Evolutionary conservation across 2,329 filamentous ascomycete genomes (phyloP), one percentile per base, ranked within the genome.

Genomic region (Epichloe gansuensis): DNA sequence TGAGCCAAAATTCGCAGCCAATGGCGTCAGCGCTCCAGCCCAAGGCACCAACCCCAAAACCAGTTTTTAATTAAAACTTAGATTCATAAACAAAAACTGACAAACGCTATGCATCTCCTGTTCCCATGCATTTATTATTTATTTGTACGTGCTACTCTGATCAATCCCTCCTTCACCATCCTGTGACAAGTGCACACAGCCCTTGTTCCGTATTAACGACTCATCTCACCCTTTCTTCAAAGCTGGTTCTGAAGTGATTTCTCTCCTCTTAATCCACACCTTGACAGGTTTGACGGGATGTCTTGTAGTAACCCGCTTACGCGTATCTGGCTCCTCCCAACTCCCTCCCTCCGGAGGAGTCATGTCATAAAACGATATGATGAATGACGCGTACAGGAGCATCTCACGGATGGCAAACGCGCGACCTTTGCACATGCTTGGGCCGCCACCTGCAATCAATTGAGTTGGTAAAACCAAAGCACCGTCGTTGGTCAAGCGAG

Each of bases 291-390:
- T 56, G 27, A 55, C 56, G 3, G 65, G 64, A 47, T 59, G 53
- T 23, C 58, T 61, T 5, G 62, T 60, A 12, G 64, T 60, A 6
- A 59, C 59, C 2, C 58, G 54, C 13, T 63, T 64, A 23, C 56
- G 60, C 3, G 56, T 55, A 23, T 56, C 56, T 1, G 64, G 60
- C 5, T 54, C 49, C 3, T 53, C 52, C 67, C 65, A 69, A 5
- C 51, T 53, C 4, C 57, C 48, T 12, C 61, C 63, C 5, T 58
- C 56, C 0, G 59, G 59, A 1, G 68, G 63, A 45, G 60, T 53
- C 25, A 71, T 61, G 21, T 70, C 66, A 51, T 70, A 71, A 27
- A 69, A 60, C 0, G 65, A 63, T 35, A 70, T 55, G 13, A 71
- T 61, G 13, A 64, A 57, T 0, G 68, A 62, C 8, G 64, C 57